Percentiles rank a stretch among this genome's conserved stretches.
Evolutionary conservation across 108 stramenopile genomes (phyloP).

Genomic region (Nitzschia sp.): DNA sequence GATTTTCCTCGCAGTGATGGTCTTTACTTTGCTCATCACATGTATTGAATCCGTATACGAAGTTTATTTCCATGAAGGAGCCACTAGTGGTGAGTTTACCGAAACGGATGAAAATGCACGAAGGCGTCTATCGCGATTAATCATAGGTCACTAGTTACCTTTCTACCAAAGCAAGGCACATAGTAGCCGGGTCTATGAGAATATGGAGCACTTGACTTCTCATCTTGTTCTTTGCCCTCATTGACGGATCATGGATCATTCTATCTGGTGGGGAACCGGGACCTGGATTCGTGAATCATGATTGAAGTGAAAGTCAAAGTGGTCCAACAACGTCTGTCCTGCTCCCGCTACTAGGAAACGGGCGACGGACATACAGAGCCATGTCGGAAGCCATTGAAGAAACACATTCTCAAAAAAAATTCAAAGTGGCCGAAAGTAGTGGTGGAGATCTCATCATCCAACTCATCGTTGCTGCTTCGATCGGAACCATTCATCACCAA

Average conservation of each 20-base stretch:
- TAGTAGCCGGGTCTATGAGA: no score
- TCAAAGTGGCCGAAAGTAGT: no score
- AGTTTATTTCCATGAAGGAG: conserved; percentile 18
- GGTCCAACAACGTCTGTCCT: background rate
- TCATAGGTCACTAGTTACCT: conserved; percentile 9
- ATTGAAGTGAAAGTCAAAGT: no score
- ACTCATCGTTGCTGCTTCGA: no score
- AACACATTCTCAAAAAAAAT: no score
- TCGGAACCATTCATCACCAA: background rate
- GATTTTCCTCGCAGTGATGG: conserved; percentile 36
- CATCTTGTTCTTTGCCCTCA: no score
- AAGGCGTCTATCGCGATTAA: conserved; percentile 12
- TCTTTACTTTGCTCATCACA: conserved; percentile 30
- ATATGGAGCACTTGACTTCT: no score
- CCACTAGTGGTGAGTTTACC: conserved; percentile 2
- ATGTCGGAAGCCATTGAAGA: background rate
- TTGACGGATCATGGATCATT: no score
- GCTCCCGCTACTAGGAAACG: background rate
- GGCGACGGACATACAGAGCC: background rate
- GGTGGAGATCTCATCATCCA: no score
- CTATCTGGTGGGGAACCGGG: no score
- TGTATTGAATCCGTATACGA: conserved; percentile 39
- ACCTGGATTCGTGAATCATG: no score
- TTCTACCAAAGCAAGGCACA: no score
- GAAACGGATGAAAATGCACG: conserved; percentile 15